Conservation (phyloP, 108 stramenopile species). For the Pseudonitzschia multistriata region DNA sequence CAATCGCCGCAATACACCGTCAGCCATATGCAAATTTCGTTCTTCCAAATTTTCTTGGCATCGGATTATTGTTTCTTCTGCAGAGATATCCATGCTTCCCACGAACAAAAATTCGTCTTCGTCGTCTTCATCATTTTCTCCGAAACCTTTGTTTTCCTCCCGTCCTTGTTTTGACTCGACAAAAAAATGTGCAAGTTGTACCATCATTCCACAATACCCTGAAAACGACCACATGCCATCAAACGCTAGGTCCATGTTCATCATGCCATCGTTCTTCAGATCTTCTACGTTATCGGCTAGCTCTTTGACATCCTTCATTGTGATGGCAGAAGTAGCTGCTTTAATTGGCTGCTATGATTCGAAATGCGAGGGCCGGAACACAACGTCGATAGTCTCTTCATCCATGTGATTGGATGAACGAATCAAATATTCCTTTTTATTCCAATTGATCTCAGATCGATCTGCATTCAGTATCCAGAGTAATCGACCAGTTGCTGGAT, state of each 20-base stretch:
- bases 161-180: neutral
- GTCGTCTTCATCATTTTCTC: neutral
- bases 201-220: slow-evolving; percentile 7
- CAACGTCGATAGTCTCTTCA: too few species aligned
- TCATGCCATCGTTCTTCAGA: neutral
- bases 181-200: neutral
- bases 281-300: too few species aligned
- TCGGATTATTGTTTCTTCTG: neutral
- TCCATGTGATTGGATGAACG: too few species aligned
- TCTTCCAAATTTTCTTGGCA: slow-evolving; percentile 2
- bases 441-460: too few species aligned
- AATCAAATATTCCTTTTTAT: too few species aligned
- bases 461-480: too few species aligned
- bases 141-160: neutral
- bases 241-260: neutral
- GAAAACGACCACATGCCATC: slow-evolving; percentile 9
- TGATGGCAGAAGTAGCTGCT: too few species aligned
- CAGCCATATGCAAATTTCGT: neutral
- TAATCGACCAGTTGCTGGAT: too few species aligned
- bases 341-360: too few species aligned
- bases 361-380: too few species aligned
- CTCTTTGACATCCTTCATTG: too few species aligned
- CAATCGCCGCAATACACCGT: neutral
- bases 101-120: neutral
- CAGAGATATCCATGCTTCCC: neutral